A percentile compares a stretch with the other conserved stretches of the same genome.
Evolutionary conservation across 495 filamentous ascomycete species (phyloP).

Genomic region (Aspergillus saccharolyticus): DNA sequence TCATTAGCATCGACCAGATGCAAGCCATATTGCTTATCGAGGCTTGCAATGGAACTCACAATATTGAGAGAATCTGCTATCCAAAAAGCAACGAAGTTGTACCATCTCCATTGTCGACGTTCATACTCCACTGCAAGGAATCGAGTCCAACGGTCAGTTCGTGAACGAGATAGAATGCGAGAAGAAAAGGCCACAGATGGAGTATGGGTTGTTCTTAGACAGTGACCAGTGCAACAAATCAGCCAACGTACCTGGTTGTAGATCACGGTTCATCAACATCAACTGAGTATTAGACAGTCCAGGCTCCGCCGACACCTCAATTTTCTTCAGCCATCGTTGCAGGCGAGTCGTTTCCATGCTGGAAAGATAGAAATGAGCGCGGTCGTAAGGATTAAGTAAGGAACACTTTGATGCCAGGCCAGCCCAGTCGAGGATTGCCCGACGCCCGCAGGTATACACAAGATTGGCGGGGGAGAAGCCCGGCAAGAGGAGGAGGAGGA

Average conservation of each 20-base stretch:
- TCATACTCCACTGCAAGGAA: slow-evolving; percentile 63
- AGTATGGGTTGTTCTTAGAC: too few relatives aligned
- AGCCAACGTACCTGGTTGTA: slow-evolving; percentile 63
- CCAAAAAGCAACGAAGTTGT: slow-evolving; percentile 91
- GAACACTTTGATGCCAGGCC: not conserved
- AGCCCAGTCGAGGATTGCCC: not conserved
- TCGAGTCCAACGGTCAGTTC: slow-evolving; percentile 15
- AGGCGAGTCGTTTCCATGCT: slow-evolving; percentile 26
- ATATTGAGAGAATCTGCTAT: slow-evolving; percentile 94
- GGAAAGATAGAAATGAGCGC: not conserved
- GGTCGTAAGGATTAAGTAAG: not conserved
- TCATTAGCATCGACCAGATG: too few relatives aligned
- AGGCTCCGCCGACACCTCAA: slow-evolving; percentile 68
- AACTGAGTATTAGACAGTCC: slow-evolving; percentile 79
- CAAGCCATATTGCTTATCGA: too few relatives aligned
- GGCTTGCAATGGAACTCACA: slow-evolving; percentile 32
- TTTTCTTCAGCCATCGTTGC: slow-evolving; percentile 41
- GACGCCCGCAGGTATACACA: not conserved
- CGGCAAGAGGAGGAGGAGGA: too few relatives aligned
- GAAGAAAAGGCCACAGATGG: too few relatives aligned
- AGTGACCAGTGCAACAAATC: slow-evolving; percentile 2
- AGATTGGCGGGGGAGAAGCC: not conserved
- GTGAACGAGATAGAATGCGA: slow-evolving; percentile 1
- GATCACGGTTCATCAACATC: slow-evolving; percentile 86
- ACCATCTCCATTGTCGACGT: slow-evolving; percentile 79